Percentiles rank a stretch among this genome's conserved stretches.
These are phyloP conservation scores for Austroboletus novae-zelandiae DNA, from an alignment of 1,284 basidiomycete genomes.

Conservation along the genomic window DNA sequence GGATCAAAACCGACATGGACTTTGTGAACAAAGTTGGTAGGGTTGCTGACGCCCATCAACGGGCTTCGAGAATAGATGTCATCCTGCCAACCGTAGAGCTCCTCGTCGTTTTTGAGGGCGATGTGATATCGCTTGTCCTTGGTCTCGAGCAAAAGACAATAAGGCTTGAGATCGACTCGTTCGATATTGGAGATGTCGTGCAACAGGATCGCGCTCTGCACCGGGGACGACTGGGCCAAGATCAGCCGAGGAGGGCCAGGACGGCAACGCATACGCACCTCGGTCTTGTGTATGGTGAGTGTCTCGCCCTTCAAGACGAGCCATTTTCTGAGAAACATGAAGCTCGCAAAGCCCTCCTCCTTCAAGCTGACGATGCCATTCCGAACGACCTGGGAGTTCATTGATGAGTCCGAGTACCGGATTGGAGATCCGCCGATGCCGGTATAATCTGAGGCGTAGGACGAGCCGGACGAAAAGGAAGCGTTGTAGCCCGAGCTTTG, in stretches of 20 bases:
- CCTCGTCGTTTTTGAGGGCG: constrained; percentile 89
- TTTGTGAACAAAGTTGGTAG: constrained; percentile 97
- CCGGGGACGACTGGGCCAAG: constrained; percentile 50
- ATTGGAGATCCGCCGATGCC: constrained; percentile 77
- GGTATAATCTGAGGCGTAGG: constrained; percentile 59
- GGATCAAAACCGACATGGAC: constrained; percentile 99
- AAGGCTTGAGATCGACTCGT: constrained; percentile 90
- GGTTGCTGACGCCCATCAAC: constrained; percentile 89
- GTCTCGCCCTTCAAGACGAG: constrained; percentile 81
- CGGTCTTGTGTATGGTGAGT: constrained; percentile 87
- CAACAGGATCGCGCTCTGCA: constrained; percentile 68
- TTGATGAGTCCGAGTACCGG: constrained; percentile 45
- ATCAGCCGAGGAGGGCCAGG: constrained; percentile 5
- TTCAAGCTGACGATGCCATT: constrained; percentile 78
- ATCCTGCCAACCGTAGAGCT: constrained; percentile 96
- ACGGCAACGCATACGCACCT: constrained; percentile 53
- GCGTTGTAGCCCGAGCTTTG: constrained; percentile 54
- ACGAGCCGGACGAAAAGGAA: constrained; percentile 58
- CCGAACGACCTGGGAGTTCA: constrained; percentile 50
- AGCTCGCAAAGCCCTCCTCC: constrained; percentile 88
- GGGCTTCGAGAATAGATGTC: constrained; percentile 93
- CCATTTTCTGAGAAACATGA: constrained; percentile 93
- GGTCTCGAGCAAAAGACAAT: constrained; percentile 84
- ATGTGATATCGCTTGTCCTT: constrained; percentile 79
- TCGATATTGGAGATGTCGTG: constrained; percentile 86